A percentile compares a stretch with the other conserved stretches of the same genome.
phyloP scores from a whole-genome alignment of 768 basidiomycete genomes.

The Boletales sp. region DNA sequence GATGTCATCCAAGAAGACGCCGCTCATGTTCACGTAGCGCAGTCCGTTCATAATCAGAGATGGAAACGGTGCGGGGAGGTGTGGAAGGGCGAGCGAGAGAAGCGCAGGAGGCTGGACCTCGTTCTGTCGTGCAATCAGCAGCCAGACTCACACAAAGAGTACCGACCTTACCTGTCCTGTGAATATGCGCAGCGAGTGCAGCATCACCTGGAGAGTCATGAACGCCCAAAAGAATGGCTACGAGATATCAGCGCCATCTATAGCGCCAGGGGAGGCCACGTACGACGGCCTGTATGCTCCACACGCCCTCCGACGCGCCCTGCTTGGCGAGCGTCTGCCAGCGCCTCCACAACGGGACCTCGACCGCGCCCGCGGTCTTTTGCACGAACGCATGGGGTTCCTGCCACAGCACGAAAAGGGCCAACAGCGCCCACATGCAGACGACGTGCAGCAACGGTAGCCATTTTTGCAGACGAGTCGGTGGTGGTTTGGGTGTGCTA shows the following conservation, averaged over 20 bases:
- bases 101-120: slow-evolving; percentile 56
- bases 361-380: slow-evolving; percentile 32
- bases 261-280: slow-evolving; percentile 15
- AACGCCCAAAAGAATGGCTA: slow-evolving; percentile 87
- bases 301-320: slow-evolving; percentile 33
- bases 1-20: slow-evolving; percentile 67
- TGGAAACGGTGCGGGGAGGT: slow-evolving; percentile 63
- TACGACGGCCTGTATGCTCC: slow-evolving; percentile 59
- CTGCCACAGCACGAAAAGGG: slow-evolving; percentile 62
- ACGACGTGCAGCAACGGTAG: slow-evolving; percentile 65
- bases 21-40: slow-evolving; percentile 67
- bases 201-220: slow-evolving; percentile 61
- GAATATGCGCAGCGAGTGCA: slow-evolving; percentile 73
- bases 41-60: slow-evolving; percentile 58
- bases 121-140: slow-evolving; percentile 39
- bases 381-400: slow-evolving; percentile 54
- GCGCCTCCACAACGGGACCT: slow-evolving; percentile 46
- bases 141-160: neutral
- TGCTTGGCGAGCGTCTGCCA: slow-evolving; percentile 57
- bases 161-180: slow-evolving; percentile 56
- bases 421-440: slow-evolving; percentile 60
- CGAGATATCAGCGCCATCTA: neutral
- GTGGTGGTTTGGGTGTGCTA: slow-evolving; percentile 31
- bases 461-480: slow-evolving; percentile 53
- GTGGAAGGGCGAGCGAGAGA: slow-evolving; percentile 55